Evolutionary conservation across 768 basidiomycete species (phyloP).

Genomic region (Hypholoma fasciculare): DNA sequence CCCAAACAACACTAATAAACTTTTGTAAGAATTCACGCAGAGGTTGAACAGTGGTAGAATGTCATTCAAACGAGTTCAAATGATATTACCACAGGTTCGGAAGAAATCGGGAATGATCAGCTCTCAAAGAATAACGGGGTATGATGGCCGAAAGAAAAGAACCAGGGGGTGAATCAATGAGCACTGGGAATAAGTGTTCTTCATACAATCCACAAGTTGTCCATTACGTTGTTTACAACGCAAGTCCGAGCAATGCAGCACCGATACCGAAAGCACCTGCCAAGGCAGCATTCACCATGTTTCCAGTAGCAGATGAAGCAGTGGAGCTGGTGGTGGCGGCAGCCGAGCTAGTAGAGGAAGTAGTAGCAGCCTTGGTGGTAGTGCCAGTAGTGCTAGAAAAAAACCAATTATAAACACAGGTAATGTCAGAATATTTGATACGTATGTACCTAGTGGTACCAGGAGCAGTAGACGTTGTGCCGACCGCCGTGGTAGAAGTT

Average conservation of each 20-base stretch:
- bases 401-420: too few species aligned
- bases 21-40: neutral
- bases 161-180: neutral
- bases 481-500: constrained; percentile 8
- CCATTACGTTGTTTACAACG: neutral
- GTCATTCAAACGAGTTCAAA: neutral
- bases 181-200: neutral
- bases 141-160: neutral
- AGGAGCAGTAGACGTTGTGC: constrained; percentile 9
- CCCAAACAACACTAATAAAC: neutral
- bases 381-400: too few species aligned
- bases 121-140: neutral
- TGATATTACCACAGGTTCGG: neutral
- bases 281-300: constrained; percentile 29
- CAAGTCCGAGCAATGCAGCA: constrained; percentile 42
- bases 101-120: neutral
- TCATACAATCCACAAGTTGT: neutral
- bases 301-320: constrained; percentile 13
- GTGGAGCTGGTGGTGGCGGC: neutral
- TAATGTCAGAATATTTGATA: too few species aligned
- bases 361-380: neutral
- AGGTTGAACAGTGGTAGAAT: neutral
- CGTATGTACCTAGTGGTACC: neutral
- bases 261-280: constrained; percentile 45
- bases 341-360: neutral